A percentile compares a stretch with the other conserved stretches of the same genome.
Conservation (phyloP, 2,329 filamentous ascomycete species). For the Decorospora gaudefroyi region DNA sequence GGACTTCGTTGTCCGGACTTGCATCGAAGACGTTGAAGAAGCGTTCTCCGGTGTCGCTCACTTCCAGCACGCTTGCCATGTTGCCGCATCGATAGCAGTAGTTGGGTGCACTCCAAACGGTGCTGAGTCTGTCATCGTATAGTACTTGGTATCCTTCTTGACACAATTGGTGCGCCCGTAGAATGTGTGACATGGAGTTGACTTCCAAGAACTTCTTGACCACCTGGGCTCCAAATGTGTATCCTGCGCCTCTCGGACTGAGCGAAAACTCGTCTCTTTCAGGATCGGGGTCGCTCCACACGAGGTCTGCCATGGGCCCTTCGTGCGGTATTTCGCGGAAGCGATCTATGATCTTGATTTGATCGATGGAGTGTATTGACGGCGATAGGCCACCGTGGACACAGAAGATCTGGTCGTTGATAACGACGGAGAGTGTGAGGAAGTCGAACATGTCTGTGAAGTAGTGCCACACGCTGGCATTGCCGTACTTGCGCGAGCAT, state of each 20-base stretch:
- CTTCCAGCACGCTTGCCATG: conserved; percentile 94
- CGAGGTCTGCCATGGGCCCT: conserved; percentile 98
- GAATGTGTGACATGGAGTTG: conserved; percentile 96
- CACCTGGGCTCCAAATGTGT: conserved; percentile 96
- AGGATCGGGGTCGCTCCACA: conserved; percentile 98
- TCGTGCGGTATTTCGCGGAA: conserved; percentile 99
- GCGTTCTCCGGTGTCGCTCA: conserved; percentile 87
- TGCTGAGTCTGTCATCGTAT: conserved; percentile 91
- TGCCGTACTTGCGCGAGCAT: conserved; percentile 96
- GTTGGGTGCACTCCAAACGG: conserved; percentile 81
- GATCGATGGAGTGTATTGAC: conserved; percentile 95
- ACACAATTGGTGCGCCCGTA: conserved; percentile 96
- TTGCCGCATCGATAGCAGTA: conserved; percentile 97
- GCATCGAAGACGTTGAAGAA: conserved; percentile 99
- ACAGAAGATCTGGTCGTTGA: conserved; percentile 98
- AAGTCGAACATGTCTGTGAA: conserved; percentile 99
- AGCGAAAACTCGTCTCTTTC: conserved; percentile 96
- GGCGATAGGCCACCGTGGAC: conserved; percentile 78
- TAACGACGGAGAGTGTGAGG: conserved; percentile 92
- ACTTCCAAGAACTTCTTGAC: conserved; percentile 98
- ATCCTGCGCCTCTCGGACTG: conserved; percentile 89
- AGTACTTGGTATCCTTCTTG: conserved; percentile 98
- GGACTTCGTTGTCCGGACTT: conserved; percentile 90
- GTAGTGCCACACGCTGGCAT: conserved; percentile 98
- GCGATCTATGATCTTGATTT: conserved; percentile 99